Percentiles rank a stretch among this genome's conserved stretches.
phyloP scores from a whole-genome alignment of 139 green algal genomes.

The Micractinium conductrix region DNA sequence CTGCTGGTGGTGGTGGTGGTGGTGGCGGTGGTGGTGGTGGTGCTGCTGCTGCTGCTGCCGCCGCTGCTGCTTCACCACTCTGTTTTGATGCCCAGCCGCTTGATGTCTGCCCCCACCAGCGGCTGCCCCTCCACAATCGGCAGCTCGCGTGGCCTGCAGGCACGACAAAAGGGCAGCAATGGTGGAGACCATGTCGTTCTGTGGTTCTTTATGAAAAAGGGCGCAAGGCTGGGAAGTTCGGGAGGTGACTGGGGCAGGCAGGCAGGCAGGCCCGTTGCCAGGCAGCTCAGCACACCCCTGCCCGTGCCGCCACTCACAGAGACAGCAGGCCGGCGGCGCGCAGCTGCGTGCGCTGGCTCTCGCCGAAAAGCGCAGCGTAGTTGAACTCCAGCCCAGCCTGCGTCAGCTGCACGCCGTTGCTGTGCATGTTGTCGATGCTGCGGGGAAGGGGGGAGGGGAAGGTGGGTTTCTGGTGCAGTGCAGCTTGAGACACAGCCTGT shows the following conservation, averaged over 20 bases:
- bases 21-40: too few relatives aligned
- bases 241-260: too few relatives aligned
- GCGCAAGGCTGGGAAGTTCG: too few relatives aligned
- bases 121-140: constrained; percentile 45
- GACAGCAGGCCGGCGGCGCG: constrained; percentile 14
- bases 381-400: constrained; percentile 32
- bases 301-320: constrained; percentile 19
- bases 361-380: neutral
- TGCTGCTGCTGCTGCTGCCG: neutral
- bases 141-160: constrained; percentile 42
- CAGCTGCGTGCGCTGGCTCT: neutral
- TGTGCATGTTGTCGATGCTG: constrained; percentile 36
- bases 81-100: constrained; percentile 51
- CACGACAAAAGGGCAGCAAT: too few relatives aligned
- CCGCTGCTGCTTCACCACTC: constrained; percentile 23
- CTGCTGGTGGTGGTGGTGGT: too few relatives aligned
- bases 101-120: constrained; percentile 37
- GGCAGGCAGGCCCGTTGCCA: neutral
- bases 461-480: too few relatives aligned
- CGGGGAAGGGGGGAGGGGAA: too few relatives aligned
- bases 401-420: constrained; percentile 30
- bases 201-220: too few relatives aligned
- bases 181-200: too few relatives aligned
- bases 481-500: too few relatives aligned
- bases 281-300: too few relatives aligned